These are phyloP conservation scores for Vitis hybrid DNA, from an alignment of 177 flowering plant species.

Conservation along the genomic window DNA sequence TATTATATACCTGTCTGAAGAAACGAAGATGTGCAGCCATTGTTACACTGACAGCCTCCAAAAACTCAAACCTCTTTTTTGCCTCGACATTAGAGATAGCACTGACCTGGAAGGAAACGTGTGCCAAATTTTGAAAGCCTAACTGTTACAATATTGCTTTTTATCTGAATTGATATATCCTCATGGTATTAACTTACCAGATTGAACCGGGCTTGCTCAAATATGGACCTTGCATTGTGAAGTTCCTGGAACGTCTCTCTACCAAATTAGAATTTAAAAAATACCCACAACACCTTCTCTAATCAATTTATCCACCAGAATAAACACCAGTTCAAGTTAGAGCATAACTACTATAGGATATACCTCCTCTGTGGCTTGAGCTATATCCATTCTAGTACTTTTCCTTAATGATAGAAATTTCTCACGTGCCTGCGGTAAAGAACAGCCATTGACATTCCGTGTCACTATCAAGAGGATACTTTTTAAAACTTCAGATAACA, in stretches of 20 bases:
- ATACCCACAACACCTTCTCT: constrained; percentile 17
- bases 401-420: constrained; percentile 64
- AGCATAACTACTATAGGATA: constrained; percentile 3
- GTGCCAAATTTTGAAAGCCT: background rate
- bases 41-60: constrained; percentile 95
- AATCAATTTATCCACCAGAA: constrained; percentile 10
- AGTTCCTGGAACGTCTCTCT: constrained; percentile 98
- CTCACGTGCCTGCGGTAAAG: constrained; percentile 57
- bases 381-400: constrained; percentile 58
- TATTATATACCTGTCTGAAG: constrained; percentile 74
- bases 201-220: constrained; percentile 97
- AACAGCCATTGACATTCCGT: background rate
- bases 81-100: constrained; percentile 91
- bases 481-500: background rate
- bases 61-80: constrained; percentile 91
- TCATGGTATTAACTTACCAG: constrained; percentile 45
- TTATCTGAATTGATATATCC: background rate
- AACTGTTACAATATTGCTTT: background rate
- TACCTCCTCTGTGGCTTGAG: constrained; percentile 64
- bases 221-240: constrained; percentile 76
- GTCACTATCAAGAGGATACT: background rate
- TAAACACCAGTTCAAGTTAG: background rate
- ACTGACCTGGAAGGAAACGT: constrained; percentile 51
- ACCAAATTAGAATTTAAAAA: constrained; percentile 32
- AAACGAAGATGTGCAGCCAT: constrained; percentile 99